Evolutionary conservation across 768 basidiomycete genomes (phyloP), one percentile per base, ranked within the genome.

Genomic region (Coprinellus micaceus): DNA sequence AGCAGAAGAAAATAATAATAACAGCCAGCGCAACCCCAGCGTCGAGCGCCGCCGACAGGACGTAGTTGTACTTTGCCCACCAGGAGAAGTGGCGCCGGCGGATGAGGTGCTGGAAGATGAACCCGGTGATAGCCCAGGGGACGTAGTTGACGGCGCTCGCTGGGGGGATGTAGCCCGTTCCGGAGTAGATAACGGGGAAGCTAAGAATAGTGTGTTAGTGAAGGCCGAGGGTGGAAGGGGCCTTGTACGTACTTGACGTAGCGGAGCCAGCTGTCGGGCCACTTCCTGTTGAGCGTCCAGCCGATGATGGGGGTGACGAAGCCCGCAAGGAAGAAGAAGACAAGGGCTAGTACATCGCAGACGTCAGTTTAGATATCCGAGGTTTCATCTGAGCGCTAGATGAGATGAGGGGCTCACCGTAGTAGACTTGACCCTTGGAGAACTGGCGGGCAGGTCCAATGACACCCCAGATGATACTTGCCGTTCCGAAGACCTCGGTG

Each of bases 401-500:
- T n/a, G n/a, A n/a, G n/a, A n/a, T 13, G n/a, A 49, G 28, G 15
- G 53, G 63, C 64, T 47, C 45, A 71, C 74, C 74, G 56, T 79
- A 78, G 68, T 86, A 87, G 13, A 84, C 72, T 64, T 82, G 80
- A 9, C 87, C 88, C n/a, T 72, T 48, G 1, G 82, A 86, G 76
- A 89, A 92, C 65, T 84, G 78, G n/a, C 82, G 76, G 29, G 71
- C 74, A 4, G 91, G 91, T 1, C 91, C 89, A 56, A 94, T 88
- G 58, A 89, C 86, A 58, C 91, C 88, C 85, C 85, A 91, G 59
- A 92, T 80, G 59, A 92, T 81, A 54, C 82, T 83, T n/a, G 90
- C 90, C 2, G 88, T 89, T 33, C 87, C 88, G 67, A 92, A 91
- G 9, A 89, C 86, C 58, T 84, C 74, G 4, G 86, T 86, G 11